Evolutionary conservation across 148 eudicot species (phyloP), one percentile per base, ranked within the genome.

Genomic region (Cornus kousa): DNA sequence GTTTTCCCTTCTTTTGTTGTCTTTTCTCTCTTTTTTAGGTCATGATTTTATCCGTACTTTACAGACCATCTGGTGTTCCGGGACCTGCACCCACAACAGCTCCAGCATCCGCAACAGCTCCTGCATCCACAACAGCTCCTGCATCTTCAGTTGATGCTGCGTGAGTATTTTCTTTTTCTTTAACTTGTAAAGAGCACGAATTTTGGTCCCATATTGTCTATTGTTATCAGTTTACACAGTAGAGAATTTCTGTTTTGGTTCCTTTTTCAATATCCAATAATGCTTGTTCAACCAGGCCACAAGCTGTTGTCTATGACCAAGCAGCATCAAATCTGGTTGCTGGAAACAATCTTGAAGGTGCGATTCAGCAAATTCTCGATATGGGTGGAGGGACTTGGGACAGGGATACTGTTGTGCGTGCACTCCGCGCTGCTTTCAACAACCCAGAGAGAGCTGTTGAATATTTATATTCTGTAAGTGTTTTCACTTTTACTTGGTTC

Each of bases 311-410:
- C 20, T 83, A 87, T 77, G 87, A 80, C 39, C 80, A 85, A 74
- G 91, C 87, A 35, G 89, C 94, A 72, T 89, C 97, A 40, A 84
- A 77, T 82, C 85, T 88, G 67, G 88, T 84, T 77, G 89, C 90
- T 78, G 90, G 89, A 64, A 87, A 71, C 82, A 89, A 86, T 78
- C 87, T 89, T 40, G 91, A 90, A 72, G 84, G 81, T 55, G 57
- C 89, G 72, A 83, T 91, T 68, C 88, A 88, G 83, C 86, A 90
- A 50, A 88, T 92, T 76, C 89, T 92, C 84, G 97, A 92, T 80
- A 91, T 92, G 87, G 97, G 97, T 60, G 97, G 94, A 78, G 97
- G 97, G 72, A 85, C 84, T 31, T 92, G 97, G 97, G 97, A 92
- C 69, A 89, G 93, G 81, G 93, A 92, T 48, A 90, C 90, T 73